Base-by-base conservation (phyloP, 2,329 filamentous ascomycete species). In the Sordariomycetes sp. region DNA sequence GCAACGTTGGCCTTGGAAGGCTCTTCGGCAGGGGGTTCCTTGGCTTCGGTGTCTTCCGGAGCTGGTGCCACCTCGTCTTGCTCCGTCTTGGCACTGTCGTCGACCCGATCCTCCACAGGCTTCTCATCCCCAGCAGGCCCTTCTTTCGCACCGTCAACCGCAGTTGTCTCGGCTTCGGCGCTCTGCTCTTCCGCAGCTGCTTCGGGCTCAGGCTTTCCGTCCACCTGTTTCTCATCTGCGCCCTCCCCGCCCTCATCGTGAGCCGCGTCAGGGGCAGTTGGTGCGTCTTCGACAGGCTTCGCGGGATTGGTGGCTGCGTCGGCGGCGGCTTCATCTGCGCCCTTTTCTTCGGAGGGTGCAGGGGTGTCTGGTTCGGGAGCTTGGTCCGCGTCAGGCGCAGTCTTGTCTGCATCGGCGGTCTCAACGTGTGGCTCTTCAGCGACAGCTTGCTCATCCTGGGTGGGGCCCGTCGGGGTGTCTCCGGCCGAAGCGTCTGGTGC, bases 261-360 rank as follows among this genome's bases (percentile, higher is more conserved):
- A 1, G n/a, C 45, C 45, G 45, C 6, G 10, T 50, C 45, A 5
- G 45, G 22, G 22, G 22, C 50, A 24, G 22, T 50, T 53, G 55
- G 36, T 25, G 55, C 48, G 22, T 57, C 55, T 35, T 57, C 54
- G 13, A 25, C 56, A 34, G 53, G 36, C 28, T 51, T 28, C 25
- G 35, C 54, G 13, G 50, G 28, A 5, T 59, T 58, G 55, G 53
- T 17, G 57, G 42, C 17, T 10, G 28, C 8, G 4, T 32, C 28
- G 4, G 4, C 28, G 3, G 39, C 15, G 5, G 57, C 57, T n/a
- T 50, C 45, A 12, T 22, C 45, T 1, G n/a, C 22, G 22, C 45
- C 22, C 22, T 20, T 10, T 6, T 12, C 20, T 24, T 50, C 45
- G 20, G 20, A 6, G 24, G 45, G 22, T 24, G 45, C 6, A 50